Conservation (phyloP, 2,329 filamentous ascomycete species). For the Beauveria bassiana region DNA sequence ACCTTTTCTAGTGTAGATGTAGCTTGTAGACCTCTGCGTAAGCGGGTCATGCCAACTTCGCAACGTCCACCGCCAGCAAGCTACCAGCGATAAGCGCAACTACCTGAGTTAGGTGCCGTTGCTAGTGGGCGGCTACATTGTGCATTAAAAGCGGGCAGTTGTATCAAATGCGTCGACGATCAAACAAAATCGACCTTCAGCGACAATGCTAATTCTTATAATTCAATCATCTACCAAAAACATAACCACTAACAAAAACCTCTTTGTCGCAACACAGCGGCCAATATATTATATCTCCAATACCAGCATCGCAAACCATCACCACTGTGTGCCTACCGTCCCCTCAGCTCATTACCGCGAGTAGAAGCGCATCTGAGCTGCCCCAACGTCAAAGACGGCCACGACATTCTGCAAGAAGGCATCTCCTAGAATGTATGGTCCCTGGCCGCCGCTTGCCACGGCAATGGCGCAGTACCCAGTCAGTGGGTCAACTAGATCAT, state of each 20-base stretch:
- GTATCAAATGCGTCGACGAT: neutral
- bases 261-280: conserved; percentile 9
- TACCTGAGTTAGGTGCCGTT: neutral
- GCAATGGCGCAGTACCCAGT: conserved; percentile 42
- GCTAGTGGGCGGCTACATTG: neutral
- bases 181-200: neutral
- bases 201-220: conserved; percentile 3
- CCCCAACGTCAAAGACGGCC: conserved; percentile 40
- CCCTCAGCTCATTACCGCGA: neutral
- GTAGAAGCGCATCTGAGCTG: conserved; percentile 39
- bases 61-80: neutral
- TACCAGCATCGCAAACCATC: conserved; percentile 2
- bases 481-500: conserved; percentile 33
- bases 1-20: neutral
- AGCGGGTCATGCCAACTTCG: conserved; percentile 1
- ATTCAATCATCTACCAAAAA: conserved; percentile 12
- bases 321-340: neutral
- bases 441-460: conserved; percentile 35
- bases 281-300: conserved; percentile 10
- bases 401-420: conserved; percentile 44
- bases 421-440: conserved; percentile 42
- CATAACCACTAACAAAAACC: conserved; percentile 9
- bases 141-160: neutral
- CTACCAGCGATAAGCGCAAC: neutral
- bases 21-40: neutral